phyloP scores from a whole-genome alignment of 177 flowering plant genomes.

The Vitis hybrid region DNA sequence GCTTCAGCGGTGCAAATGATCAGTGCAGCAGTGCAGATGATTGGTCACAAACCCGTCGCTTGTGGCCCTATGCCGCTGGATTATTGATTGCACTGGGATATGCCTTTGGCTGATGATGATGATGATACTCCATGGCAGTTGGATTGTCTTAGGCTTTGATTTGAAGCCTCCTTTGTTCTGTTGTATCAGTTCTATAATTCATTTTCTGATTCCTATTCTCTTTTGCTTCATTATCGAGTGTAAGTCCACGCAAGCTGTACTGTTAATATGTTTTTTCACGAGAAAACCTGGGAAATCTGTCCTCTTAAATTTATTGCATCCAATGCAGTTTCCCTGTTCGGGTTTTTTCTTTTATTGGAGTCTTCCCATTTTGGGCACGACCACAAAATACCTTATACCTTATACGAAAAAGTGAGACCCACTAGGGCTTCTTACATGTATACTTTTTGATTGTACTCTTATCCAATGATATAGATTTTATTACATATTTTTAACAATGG shows the following conservation, averaged over 20 bases:
- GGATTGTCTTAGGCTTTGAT: constrained; percentile 2
- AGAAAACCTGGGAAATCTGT: too few species aligned
- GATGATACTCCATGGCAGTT: not conserved
- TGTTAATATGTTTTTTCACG: not conserved
- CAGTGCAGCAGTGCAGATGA: constrained; percentile 56
- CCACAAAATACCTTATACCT: too few species aligned
- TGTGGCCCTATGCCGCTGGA: constrained; percentile 25
- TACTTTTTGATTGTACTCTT: too few species aligned
- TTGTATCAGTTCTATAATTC: constrained; percentile 2
- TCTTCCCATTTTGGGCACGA: too few species aligned
- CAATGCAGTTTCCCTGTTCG: too few species aligned
- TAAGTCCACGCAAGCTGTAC: not conserved
- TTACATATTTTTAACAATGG: too few species aligned
- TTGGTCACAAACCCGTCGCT: constrained; percentile 8
- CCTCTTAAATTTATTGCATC: too few species aligned
- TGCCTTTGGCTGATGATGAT: constrained; percentile 34
- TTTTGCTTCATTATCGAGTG: not conserved
- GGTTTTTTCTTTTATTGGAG: too few species aligned
- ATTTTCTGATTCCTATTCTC: not conserved
- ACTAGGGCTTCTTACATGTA: too few species aligned
- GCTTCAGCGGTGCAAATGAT: constrained; percentile 88
- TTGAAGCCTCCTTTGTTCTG: not conserved
- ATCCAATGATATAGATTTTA: too few species aligned
- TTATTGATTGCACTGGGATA: constrained; percentile 30
- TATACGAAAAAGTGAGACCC: too few species aligned